phyloP scores from a whole-genome alignment of 139 green algal species.

The Coccomyxa sp. region DNA sequence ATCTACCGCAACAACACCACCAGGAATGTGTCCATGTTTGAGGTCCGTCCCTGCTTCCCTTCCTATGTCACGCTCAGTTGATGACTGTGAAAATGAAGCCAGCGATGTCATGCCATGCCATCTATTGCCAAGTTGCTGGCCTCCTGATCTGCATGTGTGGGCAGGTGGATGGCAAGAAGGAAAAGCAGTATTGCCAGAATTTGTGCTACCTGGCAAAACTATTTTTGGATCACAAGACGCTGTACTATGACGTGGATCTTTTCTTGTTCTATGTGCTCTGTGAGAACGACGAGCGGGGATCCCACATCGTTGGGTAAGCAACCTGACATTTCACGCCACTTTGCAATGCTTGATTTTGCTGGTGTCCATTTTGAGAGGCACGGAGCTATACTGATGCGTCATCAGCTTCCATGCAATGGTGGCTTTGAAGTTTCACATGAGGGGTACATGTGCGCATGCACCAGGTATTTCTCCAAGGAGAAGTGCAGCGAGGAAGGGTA shows the following conservation, averaged over 20 bases:
- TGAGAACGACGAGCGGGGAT: conserved; percentile 91
- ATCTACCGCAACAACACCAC: conserved; percentile 88
- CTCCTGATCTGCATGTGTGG: not conserved
- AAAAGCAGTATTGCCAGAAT: conserved; percentile 94
- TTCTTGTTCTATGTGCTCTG: conserved; percentile 99
- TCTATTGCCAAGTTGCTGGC: no score
- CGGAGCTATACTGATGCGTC: no score
- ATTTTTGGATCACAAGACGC: conserved; percentile 99
- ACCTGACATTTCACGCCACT: not conserved
- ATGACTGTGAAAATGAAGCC: not conserved
- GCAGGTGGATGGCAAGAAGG: conserved; percentile 88
- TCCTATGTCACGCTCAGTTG: not conserved
- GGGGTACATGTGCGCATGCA: no score
- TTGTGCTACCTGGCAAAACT: conserved; percentile 98
- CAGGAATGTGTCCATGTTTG: conserved; percentile 75
- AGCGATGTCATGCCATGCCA: no score
- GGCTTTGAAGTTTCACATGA: no score
- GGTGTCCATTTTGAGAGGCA: no score
- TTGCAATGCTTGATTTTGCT: no score
- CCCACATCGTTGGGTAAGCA: conserved; percentile 90
- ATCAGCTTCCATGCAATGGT: no score
- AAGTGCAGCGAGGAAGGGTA: conserved; percentile 88
- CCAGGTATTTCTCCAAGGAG: conserved; percentile 56
- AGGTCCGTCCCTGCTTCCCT: conserved; percentile 40
- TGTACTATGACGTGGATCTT: conserved; percentile 99